Percentiles rank a stretch among this genome's conserved stretches.
Evolutionary conservation across 2,329 filamentous ascomycete species (phyloP).

Genomic region (Exophiala phaeomuriformis): DNA sequence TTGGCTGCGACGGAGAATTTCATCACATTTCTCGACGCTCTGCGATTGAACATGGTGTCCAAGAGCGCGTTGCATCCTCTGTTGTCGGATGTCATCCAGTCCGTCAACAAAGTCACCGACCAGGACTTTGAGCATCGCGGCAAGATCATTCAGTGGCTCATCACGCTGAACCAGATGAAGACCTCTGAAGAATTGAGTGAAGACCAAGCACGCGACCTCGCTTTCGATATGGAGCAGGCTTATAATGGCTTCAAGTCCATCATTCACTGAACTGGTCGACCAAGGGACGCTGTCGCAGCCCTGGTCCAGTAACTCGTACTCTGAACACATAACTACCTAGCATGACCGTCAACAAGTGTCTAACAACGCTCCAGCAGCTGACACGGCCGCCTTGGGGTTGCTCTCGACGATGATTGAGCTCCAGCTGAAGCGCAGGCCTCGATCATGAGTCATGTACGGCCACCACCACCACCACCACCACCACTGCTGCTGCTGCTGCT

Average conservation of each 20-base stretch:
- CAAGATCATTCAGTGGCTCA: constrained; percentile 98
- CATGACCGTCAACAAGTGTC: too few species aligned
- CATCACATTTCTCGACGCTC: constrained; percentile 92
- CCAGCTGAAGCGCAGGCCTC: too few species aligned
- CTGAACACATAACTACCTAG: too few species aligned
- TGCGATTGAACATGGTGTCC: constrained; percentile 83
- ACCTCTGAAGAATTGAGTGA: constrained; percentile 84
- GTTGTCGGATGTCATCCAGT: constrained; percentile 90
- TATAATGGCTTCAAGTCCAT: constrained; percentile 89
- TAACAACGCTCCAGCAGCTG: too few species aligned
- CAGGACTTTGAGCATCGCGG: constrained; percentile 89
- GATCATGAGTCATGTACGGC: too few species aligned
- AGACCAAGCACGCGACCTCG: constrained; percentile 78
- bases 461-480: too few species aligned
- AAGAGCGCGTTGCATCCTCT: constrained; percentile 96
- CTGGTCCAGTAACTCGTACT: too few species aligned
- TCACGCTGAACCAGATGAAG: constrained; percentile 95
- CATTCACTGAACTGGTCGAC: constrained; percentile 35
- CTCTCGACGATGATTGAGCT: too few species aligned
- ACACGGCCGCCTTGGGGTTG: too few species aligned
- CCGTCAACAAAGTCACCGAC: constrained; percentile 93
- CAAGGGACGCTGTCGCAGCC: too few species aligned
- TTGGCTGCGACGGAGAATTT: constrained; percentile 94
- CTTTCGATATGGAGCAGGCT: constrained; percentile 87
- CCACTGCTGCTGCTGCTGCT: too few species aligned